Evolutionary conservation across 1,284 basidiomycete species (phyloP), one percentile per base, ranked within the genome.

Genomic region (Tetrapyrgos nigripes): DNA sequence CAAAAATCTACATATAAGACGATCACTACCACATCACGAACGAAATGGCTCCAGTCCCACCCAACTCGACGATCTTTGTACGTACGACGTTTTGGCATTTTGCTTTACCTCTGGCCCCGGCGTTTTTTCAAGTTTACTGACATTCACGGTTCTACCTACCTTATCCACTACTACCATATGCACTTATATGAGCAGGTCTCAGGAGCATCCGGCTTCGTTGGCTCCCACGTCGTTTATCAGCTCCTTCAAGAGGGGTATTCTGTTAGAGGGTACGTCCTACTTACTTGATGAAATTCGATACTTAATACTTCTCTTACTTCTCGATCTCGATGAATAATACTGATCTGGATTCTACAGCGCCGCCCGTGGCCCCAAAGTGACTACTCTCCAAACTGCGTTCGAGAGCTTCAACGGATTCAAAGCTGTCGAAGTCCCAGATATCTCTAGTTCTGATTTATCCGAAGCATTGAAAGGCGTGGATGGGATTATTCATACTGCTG

Each of bases 151-250:
- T n/a, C n/a, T n/a, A n/a, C n/a, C n/a, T n/a, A n/a, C n/a, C n/a
- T n/a, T n/a, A n/a, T n/a, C n/a, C n/a, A n/a, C n/a, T n/a, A n/a
- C n/a, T n/a, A n/a, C n/a, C n/a, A n/a, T n/a, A n/a, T 33, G 67
- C 68, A 10, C n/a, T n/a, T n/a, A n/a, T n/a, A n/a, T n/a, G n/a
- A n/a, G n/a, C 17, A 40, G 37, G 37, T 40, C 37, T 40, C 37
- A 9, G 69, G 69, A 28, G 64, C 59, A 6, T 61, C 66, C 21
- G 69, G 69, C 2, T 70, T 66, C 40, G 45, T 69, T 8, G 69
- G 63, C n/a, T 50, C 68, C 11, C 69, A 71, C 52, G 58, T 71
- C 31, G 64, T 63, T 6, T 51, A 64, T 14, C 62, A 66, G 58
- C 62, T 66, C 9, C 55, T 71, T 5, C 51, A 64, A 17, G 50